A percentile compares a stretch with the other conserved stretches of the same genome.
Evolutionary conservation across 1,284 basidiomycete genomes (phyloP).

Genomic region (Moesziomyces aphidis): DNA sequence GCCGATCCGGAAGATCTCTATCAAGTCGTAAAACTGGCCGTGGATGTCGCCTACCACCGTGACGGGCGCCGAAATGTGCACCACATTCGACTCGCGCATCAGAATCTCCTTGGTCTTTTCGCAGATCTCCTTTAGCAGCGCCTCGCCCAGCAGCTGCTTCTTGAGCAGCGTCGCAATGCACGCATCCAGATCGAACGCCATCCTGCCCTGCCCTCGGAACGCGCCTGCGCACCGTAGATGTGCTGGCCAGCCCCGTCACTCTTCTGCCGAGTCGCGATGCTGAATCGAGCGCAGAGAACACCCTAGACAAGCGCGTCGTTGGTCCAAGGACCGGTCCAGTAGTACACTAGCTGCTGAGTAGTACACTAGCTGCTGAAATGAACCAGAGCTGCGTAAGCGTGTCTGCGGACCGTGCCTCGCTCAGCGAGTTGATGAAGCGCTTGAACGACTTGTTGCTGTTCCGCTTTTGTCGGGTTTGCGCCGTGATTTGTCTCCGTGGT

Average conservation of each 20-base stretch:
- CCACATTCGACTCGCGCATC: constrained; percentile 98
- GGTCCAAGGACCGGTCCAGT: background rate
- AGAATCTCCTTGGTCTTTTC: constrained; percentile 75
- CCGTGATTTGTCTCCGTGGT: background rate
- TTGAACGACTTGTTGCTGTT: background rate
- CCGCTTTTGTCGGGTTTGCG: background rate
- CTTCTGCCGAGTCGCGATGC: background rate
- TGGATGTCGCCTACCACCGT: constrained; percentile 99
- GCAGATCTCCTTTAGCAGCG: constrained; percentile 66
- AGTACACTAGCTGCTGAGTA: too few species aligned
- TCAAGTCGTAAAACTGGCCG: constrained; percentile 97
- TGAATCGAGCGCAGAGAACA: too few species aligned
- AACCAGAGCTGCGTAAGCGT: too few species aligned
- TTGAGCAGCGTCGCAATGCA: constrained; percentile 66
- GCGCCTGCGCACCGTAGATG: background rate
- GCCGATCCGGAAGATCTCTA: constrained; percentile 98
- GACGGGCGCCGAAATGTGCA: constrained; percentile 96
- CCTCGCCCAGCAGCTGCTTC: constrained; percentile 66
- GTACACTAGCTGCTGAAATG: too few species aligned
- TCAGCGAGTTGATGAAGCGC: too few species aligned
- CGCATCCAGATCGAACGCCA: constrained; percentile 67
- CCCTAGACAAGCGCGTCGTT: background rate
- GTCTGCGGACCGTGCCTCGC: too few species aligned
- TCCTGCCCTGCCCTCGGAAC: constrained; percentile 6
- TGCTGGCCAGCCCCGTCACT: background rate